Conservation (phyloP, 106 monocot genomes). For the Vanilla planifolia region DNA sequence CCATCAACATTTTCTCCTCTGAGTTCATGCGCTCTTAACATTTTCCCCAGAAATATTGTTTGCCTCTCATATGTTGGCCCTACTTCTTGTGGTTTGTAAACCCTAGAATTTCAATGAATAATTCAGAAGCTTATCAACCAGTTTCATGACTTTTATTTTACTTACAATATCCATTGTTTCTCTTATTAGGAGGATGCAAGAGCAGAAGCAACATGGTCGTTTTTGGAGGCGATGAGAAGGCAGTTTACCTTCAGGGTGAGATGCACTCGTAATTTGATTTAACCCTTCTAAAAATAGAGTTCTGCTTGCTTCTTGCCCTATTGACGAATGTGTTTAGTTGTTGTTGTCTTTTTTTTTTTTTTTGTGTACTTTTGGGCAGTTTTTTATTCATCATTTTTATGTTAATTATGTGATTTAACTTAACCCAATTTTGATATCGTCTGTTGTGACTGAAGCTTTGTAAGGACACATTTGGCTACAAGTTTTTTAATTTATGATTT, state of each 20-base stretch:
- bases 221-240: constrained; percentile 53
- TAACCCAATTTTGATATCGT: too few relatives aligned
- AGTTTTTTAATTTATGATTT: too few relatives aligned
- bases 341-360: neutral
- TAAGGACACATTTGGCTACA: too few relatives aligned
- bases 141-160: neutral
- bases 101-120: too few relatives aligned
- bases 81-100: too few relatives aligned
- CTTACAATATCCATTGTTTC: neutral
- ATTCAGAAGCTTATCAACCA: too few relatives aligned
- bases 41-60: too few relatives aligned
- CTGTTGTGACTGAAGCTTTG: too few relatives aligned
- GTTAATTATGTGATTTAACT: neutral
- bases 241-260: neutral
- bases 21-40: neutral
- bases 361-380: neutral
- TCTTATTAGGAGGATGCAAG: constrained; percentile 67
- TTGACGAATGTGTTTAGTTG: neutral
- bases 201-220: constrained; percentile 64
- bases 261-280: neutral
- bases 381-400: neutral
- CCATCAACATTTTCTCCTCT: neutral
- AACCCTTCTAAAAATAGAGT: neutral
- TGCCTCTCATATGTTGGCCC: too few relatives aligned
- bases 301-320: neutral